Base-by-base conservation (phyloP, 2,329 filamentous ascomycete species). In the Celoporthe dispersa region DNA sequence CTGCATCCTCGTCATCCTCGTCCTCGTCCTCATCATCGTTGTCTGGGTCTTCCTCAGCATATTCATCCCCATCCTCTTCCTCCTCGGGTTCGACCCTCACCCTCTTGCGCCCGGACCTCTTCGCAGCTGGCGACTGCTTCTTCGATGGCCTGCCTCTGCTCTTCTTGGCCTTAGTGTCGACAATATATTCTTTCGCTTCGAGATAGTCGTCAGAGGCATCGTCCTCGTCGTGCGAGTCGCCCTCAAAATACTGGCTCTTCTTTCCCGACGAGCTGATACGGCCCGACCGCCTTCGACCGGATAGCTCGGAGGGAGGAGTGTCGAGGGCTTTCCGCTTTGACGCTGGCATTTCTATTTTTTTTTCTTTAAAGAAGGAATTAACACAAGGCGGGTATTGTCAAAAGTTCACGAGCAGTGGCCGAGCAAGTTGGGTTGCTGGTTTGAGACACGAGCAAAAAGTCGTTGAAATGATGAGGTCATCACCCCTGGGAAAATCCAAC, bases 201-300 rank as follows among this genome's bases (percentile, higher is more conserved):
- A 55, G 55, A 37, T 70, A 70, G 44, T 64, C 44, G 39, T 51
- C 70, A 67, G 66, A 33, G 11, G 73, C 59, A 8, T 72, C 71
- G 5, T 76, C 73, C 0, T 77, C 75, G 2, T 77, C 75, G 2
- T 77, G 75, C 3, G 77, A 76, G 14, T 78, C 75, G 65, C 71
- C 76, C 69, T 86, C 85, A 74, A 87, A 87, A 75, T 88, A 88
- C 25, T 77, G 78, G 78, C 85, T 88, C 79, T 82, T 87, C 73
- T 81, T 79, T 28, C 73, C 76, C 1, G 81, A 79, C 35, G 81
- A 81, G 75, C 78, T 82, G 51, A 84, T 75, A 60, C 86, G 85
- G 31, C 79, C 75, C 7, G 86, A 88, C 65, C 83, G 81, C n/a
- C 84, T 81, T 25, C 84, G 82, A 37, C 68, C 71, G 25, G 78